These are phyloP conservation scores for Dictyostelium purpureum DNA, from an alignment of 78 protist genomes.

Conservation along the genomic window DNA sequence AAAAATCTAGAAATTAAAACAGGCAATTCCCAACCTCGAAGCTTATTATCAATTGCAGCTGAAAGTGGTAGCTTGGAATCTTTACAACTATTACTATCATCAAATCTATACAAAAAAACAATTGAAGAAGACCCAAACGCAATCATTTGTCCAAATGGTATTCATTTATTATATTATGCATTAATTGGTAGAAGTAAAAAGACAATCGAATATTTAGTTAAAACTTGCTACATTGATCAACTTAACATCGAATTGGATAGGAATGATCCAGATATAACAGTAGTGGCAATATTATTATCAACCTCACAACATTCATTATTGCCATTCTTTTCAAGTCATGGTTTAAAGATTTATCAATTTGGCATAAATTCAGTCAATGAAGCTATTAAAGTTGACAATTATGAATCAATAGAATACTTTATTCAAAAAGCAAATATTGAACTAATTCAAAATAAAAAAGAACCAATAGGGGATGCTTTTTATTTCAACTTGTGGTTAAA, in stretches of 20 bases:
- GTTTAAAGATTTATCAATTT: not conserved
- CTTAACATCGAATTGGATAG: not conserved
- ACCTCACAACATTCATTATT: conserved; percentile 10
- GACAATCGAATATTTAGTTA: not conserved
- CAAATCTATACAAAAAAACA: not conserved
- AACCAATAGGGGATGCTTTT: not conserved
- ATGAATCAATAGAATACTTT: not conserved
- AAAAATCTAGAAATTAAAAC: no score
- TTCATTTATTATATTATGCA: conserved; percentile 33
- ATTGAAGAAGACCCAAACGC: not conserved
- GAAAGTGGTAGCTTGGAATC: conserved; percentile 32
- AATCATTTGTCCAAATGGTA: not conserved
- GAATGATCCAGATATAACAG: not conserved
- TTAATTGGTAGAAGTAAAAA: conserved; percentile 1
- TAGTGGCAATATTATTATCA: not conserved
- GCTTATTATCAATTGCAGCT: conserved; percentile 11
- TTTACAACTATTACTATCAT: not conserved
- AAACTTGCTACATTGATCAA: not conserved
- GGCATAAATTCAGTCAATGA: not conserved
- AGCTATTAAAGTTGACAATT: conserved; percentile 1
- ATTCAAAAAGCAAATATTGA: not conserved
- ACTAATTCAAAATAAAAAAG: not conserved
- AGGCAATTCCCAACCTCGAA: no score
- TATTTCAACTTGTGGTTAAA: conserved; percentile 13
- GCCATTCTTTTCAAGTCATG: conserved; percentile 5